Conservation (phyloP, 257 asterid genomes). For the Cinchona pubescens region DNA sequence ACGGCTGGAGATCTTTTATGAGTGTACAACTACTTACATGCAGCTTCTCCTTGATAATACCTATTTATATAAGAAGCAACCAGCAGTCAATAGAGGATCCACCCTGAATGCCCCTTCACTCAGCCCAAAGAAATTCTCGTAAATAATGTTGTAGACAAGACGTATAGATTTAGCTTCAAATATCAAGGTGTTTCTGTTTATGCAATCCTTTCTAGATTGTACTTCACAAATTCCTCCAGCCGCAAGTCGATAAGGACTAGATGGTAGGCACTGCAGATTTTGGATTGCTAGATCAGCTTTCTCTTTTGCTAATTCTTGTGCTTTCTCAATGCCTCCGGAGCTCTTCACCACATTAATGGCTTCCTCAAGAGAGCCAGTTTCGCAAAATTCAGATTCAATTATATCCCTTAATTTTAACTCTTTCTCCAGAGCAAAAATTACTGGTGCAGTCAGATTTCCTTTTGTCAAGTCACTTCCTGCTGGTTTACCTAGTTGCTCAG, state of each 20-base stretch:
- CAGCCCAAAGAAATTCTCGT: background rate
- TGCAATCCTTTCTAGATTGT: conserved; percentile 69
- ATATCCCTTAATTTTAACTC: conserved; percentile 66
- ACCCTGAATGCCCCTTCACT: background rate
- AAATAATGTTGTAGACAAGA: background rate
- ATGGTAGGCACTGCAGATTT: conserved; percentile 63
- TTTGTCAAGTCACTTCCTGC: conserved; percentile 83
- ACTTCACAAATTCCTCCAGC: conserved; percentile 72
- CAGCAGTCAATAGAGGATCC: background rate
- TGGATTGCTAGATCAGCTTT: conserved; percentile 63
- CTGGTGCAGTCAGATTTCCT: conserved; percentile 87
- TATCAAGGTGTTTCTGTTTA: conserved; percentile 20
- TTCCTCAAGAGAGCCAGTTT: conserved; percentile 73
- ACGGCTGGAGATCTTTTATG: conserved; percentile 15
- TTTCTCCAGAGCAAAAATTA: conserved; percentile 69
- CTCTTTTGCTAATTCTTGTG: conserved; percentile 69
- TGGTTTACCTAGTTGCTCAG: conserved; percentile 90
- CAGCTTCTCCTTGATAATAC: conserved; percentile 4
- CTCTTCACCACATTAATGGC: conserved; percentile 65
- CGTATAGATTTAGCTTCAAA: background rate
- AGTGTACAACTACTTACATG: conserved; percentile 15
- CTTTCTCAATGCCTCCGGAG: conserved; percentile 71
- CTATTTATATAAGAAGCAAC: conserved; percentile 3
- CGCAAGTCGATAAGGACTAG: conserved; percentile 47
- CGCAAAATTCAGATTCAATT: conserved; percentile 76